Conservation (phyloP, 106 monocot genomes). For the Phalaenopsis aphrodite region DNA sequence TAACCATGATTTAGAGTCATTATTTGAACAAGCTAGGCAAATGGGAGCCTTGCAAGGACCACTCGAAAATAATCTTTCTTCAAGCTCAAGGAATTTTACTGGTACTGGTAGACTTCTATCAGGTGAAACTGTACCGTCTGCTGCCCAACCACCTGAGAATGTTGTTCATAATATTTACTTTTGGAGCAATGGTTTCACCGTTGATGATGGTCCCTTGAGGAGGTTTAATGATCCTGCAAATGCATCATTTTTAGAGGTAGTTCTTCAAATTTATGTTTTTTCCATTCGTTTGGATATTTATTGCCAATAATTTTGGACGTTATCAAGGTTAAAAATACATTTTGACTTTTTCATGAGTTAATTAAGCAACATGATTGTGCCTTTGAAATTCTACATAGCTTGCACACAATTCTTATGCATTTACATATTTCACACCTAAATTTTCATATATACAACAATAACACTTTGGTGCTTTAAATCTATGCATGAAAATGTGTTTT, state of each 20-base stretch:
- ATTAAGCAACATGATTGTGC: neutral
- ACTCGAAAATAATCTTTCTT: constrained; percentile 34
- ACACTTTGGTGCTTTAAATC: no score
- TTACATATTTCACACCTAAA: no score
- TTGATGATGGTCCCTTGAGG: constrained; percentile 80
- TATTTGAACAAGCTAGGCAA: constrained; percentile 92
- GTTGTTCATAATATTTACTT: constrained; percentile 57
- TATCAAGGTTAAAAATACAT: neutral
- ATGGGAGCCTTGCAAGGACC: constrained; percentile 63
- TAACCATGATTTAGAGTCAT: constrained; percentile 48
- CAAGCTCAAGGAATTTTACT: constrained; percentile 66
- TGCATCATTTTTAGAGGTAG: constrained; percentile 73
- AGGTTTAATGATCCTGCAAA: constrained; percentile 84
- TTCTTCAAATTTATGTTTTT: neutral
- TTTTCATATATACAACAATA: no score
- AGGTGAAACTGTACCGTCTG: constrained; percentile 56
- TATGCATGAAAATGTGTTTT: no score
- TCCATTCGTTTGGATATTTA: no score
- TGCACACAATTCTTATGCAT: no score
- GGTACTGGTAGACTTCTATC: constrained; percentile 81
- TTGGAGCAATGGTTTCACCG: constrained; percentile 85
- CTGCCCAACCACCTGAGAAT: constrained; percentile 31
- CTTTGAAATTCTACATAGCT: neutral
- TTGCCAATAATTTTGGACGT: neutral
- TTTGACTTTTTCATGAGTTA: neutral